Base-by-base conservation (phyloP, 2,329 filamentous ascomycete genomes). In the Grosmannia huntii region DNA sequence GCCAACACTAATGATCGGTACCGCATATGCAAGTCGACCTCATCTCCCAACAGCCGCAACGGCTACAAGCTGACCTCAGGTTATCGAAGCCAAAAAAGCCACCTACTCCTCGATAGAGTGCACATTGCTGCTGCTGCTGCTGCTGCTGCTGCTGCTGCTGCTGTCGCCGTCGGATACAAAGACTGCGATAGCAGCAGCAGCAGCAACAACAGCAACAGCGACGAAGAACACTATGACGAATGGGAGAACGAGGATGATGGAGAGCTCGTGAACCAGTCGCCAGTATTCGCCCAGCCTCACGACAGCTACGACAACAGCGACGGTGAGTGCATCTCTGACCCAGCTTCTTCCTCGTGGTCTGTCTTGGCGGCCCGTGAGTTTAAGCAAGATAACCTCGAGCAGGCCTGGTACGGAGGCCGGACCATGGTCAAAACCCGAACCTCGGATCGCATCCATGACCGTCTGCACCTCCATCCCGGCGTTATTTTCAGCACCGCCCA, bases 401-500 rank as follows among this genome's bases (percentile, higher is more conserved):
- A 21, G 28, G 38, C 54, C 41, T 21, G 25, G 41, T 14, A 16
- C 4, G 19, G 21, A 12, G 27, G 41, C n/a, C 12, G 11, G 21
- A 10, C 33, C 4, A n/a, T 48, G 21, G 28, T 48, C 4, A n/a
- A 3, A 14, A 16, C 21, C n/a, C 57, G 57, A 19, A 12, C 23
- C 7, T 25, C 23, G 2, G 57, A 59, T 54, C 1, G 27, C 3
- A n/a, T 36, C 27, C 16, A 38, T 3, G 21, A 21, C 21, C 38
- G 21, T 9, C 3, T 25, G n/a, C 5, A 6, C 6, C 57, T 58
- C 9, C 25, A n/a, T 3, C 27, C 44, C 3, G 58, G 58, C 44
- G 11, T 46, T 14, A 53, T 59, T 31, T 54, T 59, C 41, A 59
- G 58, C 38, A 19, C 55, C 5, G 54, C 58, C 3, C 58, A 59